Conservation (phyloP, 805 yeast genomes). For the Komagataella ulmi region DNA sequence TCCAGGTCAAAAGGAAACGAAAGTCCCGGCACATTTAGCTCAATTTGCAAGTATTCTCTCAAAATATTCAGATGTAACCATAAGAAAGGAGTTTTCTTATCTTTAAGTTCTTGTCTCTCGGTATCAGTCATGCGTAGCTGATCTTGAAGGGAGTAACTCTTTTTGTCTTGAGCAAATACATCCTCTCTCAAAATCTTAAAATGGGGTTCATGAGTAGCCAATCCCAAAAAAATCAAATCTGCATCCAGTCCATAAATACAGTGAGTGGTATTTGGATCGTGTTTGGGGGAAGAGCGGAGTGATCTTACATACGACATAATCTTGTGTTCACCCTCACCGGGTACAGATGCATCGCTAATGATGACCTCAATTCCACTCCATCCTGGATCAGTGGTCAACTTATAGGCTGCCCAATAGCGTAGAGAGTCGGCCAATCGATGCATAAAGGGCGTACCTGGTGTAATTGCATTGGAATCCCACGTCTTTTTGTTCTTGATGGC, state of each 20-base stretch:
- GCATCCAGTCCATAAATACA: constrained; percentile 97
- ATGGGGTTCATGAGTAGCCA: constrained; percentile 97
- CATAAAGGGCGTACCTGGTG: constrained; percentile 99
- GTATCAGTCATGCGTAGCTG: constrained; percentile 49
- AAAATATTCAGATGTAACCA: constrained; percentile 87
- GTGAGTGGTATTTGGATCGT: constrained; percentile 89
- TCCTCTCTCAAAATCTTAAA: constrained; percentile 91
- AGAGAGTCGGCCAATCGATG: constrained; percentile 71
- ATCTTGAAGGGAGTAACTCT: constrained; percentile 30
- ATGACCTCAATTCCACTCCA: constrained; percentile 87
- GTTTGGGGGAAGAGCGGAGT: constrained; percentile 76
- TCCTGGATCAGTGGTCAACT: constrained; percentile 79
- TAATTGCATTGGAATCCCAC: constrained; percentile 94
- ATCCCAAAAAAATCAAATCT: constrained; percentile 87
- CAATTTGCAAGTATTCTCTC: constrained; percentile 79
- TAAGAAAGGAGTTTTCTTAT: constrained; percentile 57
- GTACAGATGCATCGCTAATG: constrained; percentile 90
- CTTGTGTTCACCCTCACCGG: constrained; percentile 99
- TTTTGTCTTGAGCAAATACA: constrained; percentile 72
- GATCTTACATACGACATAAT: constrained; percentile 91
- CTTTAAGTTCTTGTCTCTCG: constrained; percentile 27
- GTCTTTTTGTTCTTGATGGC: constrained; percentile 59
- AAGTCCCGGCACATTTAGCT: constrained; percentile 55
- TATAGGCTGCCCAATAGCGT: constrained; percentile 87
- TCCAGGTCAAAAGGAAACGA: constrained; percentile 78